Evolutionary conservation across 441 rosid genomes (phyloP).

Genomic region (Erodium texanum): DNA sequence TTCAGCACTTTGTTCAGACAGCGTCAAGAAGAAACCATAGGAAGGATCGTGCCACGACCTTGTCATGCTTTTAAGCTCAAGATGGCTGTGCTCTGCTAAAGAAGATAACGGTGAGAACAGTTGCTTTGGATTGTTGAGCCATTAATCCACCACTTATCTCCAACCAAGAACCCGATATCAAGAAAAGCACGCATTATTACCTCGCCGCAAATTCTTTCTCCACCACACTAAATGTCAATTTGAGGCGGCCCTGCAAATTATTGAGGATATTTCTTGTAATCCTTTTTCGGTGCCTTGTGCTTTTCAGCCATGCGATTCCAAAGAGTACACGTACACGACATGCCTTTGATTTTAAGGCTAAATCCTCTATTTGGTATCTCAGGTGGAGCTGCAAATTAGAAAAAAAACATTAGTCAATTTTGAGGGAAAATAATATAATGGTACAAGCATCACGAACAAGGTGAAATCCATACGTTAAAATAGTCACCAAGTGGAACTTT

Average conservation of each 20-base stretch:
- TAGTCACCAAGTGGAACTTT: constrained; percentile 87
- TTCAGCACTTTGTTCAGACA: no score
- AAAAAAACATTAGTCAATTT: constrained; percentile 9
- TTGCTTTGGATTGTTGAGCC: no score
- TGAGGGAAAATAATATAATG: background rate
- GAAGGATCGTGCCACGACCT: no score
- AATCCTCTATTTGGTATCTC: constrained; percentile 71
- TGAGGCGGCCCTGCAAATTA: constrained; percentile 59
- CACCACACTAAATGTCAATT: constrained; percentile 45
- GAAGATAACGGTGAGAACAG: no score
- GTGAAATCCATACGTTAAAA: constrained; percentile 41
- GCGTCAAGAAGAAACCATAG: no score
- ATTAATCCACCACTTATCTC: constrained; percentile 6
- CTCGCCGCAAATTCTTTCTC: constrained; percentile 62
- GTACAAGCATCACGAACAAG: background rate
- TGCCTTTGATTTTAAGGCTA: constrained; percentile 41
- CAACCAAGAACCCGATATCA: background rate
- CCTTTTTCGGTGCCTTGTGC: constrained; percentile 65
- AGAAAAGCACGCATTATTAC: constrained; percentile 21
- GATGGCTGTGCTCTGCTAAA: no score
- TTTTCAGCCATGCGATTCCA: constrained; percentile 88
- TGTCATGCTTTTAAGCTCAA: no score
- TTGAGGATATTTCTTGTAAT: constrained; percentile 57
- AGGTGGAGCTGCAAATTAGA: constrained; percentile 59
- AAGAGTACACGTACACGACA: constrained; percentile 48